Evolutionary conservation across 2,329 filamentous ascomycete genomes (phyloP), one percentile per base, ranked within the genome.

Genomic region (Chaetomium strumarium): DNA sequence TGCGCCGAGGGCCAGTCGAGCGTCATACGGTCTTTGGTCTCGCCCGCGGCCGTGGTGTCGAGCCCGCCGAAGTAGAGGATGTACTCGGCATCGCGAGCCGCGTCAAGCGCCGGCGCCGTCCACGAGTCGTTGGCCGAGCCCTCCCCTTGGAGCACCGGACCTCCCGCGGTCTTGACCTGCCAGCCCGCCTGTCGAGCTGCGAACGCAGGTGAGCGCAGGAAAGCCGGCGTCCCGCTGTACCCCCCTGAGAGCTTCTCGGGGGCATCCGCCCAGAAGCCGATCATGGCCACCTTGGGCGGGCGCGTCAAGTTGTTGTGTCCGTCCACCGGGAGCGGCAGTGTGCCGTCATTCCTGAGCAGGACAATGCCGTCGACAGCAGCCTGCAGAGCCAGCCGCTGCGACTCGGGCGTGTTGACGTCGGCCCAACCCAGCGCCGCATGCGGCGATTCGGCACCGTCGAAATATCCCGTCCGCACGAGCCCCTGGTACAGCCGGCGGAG

Each of bases 51-150:
- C 19, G 65, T 68, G 12, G 68, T 73, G 61, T 83, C 78, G 24
- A 79, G 74, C 5, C 80, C 80, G 24, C 78, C 79, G n/a, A 77
- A 68, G 57, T 74, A 83, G 30, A 83, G 61, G 53, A 83, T 73
- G 2, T 74, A 63, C 55, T 83, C 79, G 2, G 76, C 70, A 1
- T 68, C 63, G 34, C 69, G 63, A 5, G 76, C 77, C 50, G 60
- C 64, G 13, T 58, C 64, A 10, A 75, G 46, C 0, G 72, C 72
- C 0, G 61, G 60, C 1, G 62, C 55, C 0, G 67, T 70, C 38
- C 66, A 68, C 1, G 62, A 63, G 10, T 58, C 60, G 7, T 60
- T 58, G 29, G 62, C 54, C 8, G 57, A 61, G 44, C 60, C 7
- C n/a, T n/a, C n/a, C 46, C 29, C 30, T 14, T 16, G 64, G 64